These are phyloP conservation scores for Dictyostelium citrinum DNA, from an alignment of 78 protist species.

Conservation along the genomic window DNA sequence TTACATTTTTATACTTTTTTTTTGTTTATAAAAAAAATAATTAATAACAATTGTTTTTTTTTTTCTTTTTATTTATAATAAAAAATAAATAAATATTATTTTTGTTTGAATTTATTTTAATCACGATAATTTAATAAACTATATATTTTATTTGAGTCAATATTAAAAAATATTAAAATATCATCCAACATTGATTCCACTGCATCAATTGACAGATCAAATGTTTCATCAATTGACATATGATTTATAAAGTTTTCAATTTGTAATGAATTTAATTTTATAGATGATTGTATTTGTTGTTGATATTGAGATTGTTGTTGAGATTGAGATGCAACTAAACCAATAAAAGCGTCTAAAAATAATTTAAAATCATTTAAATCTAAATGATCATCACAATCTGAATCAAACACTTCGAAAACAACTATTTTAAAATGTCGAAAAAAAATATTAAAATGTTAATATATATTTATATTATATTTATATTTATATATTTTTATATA, in stretches of 20 bases:
- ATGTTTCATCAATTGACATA: not conserved
- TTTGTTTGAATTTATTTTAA: not conserved
- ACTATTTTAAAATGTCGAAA: not conserved
- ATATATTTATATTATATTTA: not conserved
- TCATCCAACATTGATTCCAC: not conserved
- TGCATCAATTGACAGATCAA: not conserved
- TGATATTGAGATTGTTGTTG: not conserved
- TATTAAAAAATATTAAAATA: not conserved
- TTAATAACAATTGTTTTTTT: no score
- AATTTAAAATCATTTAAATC: not conserved
- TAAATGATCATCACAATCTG: not conserved
- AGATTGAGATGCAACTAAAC: not conserved
- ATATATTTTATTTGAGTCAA: conserved; percentile 6
- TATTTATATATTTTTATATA: no score
- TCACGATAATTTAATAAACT: not conserved
- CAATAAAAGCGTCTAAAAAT: not conserved
- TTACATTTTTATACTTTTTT: no score
- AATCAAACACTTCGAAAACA: not conserved
- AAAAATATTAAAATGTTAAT: not conserved
- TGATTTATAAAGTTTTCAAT: not conserved
- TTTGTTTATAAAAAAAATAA: no score
- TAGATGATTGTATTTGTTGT: not conserved
- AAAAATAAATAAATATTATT: not conserved
- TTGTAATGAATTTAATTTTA: not conserved
- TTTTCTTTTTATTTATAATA: no score